phyloP scores from a whole-genome alignment of 495 filamentous ascomycete genomes.

The Neurospora sp. region DNA sequence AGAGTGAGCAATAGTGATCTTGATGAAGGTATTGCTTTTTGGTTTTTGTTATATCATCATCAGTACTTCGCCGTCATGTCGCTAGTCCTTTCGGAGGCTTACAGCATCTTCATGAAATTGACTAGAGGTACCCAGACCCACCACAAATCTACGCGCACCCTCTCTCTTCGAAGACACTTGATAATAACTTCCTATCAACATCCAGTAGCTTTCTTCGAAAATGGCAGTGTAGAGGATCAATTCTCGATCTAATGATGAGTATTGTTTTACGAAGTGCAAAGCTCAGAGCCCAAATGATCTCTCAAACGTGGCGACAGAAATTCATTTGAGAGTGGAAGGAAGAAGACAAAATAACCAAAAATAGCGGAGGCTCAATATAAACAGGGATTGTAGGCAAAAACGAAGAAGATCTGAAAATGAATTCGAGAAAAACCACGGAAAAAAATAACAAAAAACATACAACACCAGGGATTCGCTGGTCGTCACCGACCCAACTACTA shows the following conservation, averaged over 20 bases:
- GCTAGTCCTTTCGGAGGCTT: too few relatives aligned
- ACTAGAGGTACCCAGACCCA: not conserved
- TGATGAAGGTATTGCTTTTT: not conserved
- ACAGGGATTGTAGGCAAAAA: too few relatives aligned
- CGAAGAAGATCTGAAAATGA: too few relatives aligned
- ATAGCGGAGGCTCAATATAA: too few relatives aligned
- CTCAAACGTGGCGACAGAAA: not conserved
- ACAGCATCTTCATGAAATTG: not conserved
- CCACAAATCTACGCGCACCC: not conserved
- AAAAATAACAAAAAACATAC: too few relatives aligned
- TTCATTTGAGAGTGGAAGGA: not conserved
- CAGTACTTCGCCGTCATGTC: not conserved
- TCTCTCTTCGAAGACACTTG: not conserved
- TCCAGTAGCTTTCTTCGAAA: too few relatives aligned
- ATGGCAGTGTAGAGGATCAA: too few relatives aligned
- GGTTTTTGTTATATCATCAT: not conserved
- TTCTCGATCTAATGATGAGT: too few relatives aligned
- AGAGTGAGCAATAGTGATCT: too few relatives aligned
- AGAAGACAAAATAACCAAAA: too few relatives aligned
- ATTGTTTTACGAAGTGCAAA: too few relatives aligned
- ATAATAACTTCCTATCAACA: not conserved
- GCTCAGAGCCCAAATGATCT: not conserved
- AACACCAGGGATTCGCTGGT: slow-evolving; percentile 34
- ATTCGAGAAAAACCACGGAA: too few relatives aligned
- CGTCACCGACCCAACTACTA: slow-evolving; percentile 38